phyloP scores from a whole-genome alignment of 768 basidiomycete species.

The Tephrocybe sp. region DNA sequence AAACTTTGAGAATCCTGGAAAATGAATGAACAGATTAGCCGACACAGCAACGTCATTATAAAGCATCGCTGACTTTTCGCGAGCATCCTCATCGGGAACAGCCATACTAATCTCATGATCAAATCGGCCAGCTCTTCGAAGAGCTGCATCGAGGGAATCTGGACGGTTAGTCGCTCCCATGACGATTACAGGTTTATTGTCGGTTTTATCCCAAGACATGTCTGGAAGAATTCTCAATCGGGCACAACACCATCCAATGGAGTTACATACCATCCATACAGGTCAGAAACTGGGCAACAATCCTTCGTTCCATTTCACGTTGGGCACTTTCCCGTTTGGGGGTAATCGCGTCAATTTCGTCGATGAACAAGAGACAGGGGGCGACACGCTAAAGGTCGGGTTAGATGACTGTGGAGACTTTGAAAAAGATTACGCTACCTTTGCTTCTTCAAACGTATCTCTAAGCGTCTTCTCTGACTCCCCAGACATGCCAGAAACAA shows the following conservation, averaged over 20 bases:
- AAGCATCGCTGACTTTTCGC: constrained; percentile 68
- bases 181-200: constrained; percentile 89
- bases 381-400: constrained; percentile 64
- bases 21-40: neutral
- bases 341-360: constrained; percentile 97
- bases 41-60: neutral
- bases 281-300: constrained; percentile 95
- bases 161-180: constrained; percentile 97
- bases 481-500: constrained; percentile 98
- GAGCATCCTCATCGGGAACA: constrained; percentile 88
- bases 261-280: constrained; percentile 90
- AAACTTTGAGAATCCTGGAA: constrained; percentile 74
- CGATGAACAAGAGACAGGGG: constrained; percentile 92
- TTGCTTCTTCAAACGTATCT: constrained; percentile 97
- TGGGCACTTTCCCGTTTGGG: constrained; percentile 98
- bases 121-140: constrained; percentile 91
- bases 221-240: constrained; percentile 43
- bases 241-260: neutral
- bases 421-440: constrained; percentile 42
- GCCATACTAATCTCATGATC: constrained; percentile 98
- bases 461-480: constrained; percentile 96
- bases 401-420: neutral
- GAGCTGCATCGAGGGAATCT: constrained; percentile 90
- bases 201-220: constrained; percentile 92
- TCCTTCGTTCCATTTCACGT: constrained; percentile 95